A percentile compares a stretch with the other conserved stretches of the same genome.
Evolutionary conservation across 345 rosid species (phyloP).

Genomic region (Cardiospermum halicacabum): DNA sequence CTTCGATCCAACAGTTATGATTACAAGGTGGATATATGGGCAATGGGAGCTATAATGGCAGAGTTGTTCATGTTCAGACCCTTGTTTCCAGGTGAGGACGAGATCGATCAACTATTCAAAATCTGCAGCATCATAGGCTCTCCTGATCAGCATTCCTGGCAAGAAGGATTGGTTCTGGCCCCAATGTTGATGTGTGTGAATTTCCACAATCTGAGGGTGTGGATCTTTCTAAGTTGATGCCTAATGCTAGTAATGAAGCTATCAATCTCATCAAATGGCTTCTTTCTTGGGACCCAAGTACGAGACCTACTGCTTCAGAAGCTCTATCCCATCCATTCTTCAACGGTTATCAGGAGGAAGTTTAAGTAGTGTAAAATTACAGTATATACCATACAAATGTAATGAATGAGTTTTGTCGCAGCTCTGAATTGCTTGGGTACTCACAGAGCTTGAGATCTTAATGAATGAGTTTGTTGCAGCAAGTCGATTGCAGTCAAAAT

Average conservation of each 20-base stretch:
- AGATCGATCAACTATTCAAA: conserved; percentile 30
- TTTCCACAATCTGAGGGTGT: conserved; percentile 29
- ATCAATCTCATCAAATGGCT: no score
- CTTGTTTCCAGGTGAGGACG: conserved; percentile 38
- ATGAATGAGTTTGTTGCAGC: no score
- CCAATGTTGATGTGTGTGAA: conserved; percentile 26
- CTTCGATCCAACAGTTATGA: conserved; percentile 23
- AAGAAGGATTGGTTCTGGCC: conserved; percentile 35
- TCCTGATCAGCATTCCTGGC: conserved; percentile 37
- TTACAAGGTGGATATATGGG: conserved; percentile 57
- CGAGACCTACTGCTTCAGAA: no score
- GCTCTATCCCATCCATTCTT: no score
- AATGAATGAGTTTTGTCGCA: no score
- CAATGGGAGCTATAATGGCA: conserved; percentile 54
- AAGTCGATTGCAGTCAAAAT: no score
- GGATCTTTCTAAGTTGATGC: conserved; percentile 18
- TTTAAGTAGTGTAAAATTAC: no score
- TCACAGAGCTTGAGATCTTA: no score
- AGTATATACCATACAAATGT: no score
- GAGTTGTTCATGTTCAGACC: conserved; percentile 36
- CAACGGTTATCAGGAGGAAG: no score
- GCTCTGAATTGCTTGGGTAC: no score
- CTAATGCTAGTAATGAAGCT: conserved; percentile 29
- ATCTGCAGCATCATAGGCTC: conserved; percentile 39
- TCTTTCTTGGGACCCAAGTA: no score